These are phyloP conservation scores for Triticum turgidum DNA, from an alignment of 176 grass and related monocot genomes.

Conservation along the genomic window DNA sequence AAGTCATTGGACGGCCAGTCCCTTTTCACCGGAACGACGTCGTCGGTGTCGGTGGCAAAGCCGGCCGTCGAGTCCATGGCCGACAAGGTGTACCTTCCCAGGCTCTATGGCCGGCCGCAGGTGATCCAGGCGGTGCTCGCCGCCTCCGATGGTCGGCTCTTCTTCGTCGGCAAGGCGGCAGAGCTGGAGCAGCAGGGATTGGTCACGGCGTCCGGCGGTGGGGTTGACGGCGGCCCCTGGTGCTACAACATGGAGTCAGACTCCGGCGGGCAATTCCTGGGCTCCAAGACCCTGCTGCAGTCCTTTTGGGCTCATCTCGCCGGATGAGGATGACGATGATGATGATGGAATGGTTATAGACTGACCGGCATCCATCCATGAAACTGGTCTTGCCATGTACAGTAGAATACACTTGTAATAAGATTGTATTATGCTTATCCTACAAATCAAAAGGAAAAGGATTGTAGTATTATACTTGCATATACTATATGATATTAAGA, in stretches of 20 bases:
- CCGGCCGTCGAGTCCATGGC: not conserved
- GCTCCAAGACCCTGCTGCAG: not conserved
- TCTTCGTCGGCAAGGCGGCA: not conserved
- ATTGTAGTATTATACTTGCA: too few relatives aligned
- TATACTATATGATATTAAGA: too few relatives aligned
- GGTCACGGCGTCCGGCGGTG: too few relatives aligned
- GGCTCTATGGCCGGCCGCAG: not conserved
- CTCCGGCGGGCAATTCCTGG: not conserved
- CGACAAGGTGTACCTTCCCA: constrained; percentile 8
- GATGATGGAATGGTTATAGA: too few relatives aligned
- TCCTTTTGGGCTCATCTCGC: not conserved
- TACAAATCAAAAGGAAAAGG: too few relatives aligned
- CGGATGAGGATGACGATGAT: not conserved
- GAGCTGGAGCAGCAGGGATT: not conserved
- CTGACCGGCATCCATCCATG: too few relatives aligned
- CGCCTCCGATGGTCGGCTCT: not conserved
- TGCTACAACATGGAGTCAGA: not conserved
- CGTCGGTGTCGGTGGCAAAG: not conserved
- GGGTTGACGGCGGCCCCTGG: not conserved
- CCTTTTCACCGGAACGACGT: not conserved
- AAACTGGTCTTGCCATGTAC: too few relatives aligned
- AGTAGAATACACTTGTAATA: too few relatives aligned
- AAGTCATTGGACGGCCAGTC: not conserved
- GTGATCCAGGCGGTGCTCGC: not conserved
- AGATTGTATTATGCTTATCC: too few relatives aligned